phyloP scores from a whole-genome alignment of 371 early-diverging fungal species.

The Mucor plumbeus region DNA sequence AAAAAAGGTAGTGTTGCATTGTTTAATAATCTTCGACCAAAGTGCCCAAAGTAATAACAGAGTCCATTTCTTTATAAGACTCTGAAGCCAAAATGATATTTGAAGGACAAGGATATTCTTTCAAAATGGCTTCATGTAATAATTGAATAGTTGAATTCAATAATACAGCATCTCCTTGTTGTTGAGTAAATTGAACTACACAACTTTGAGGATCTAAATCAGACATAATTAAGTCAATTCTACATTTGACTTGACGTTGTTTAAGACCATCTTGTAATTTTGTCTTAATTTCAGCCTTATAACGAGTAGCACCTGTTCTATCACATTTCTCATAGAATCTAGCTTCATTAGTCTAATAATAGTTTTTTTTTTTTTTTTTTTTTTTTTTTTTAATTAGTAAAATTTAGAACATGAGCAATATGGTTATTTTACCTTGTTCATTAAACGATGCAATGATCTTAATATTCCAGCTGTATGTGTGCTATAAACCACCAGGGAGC shows the following conservation, averaged over 20 bases:
- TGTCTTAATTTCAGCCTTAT: constrained; percentile 49
- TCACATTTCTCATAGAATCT: constrained; percentile 50
- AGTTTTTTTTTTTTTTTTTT: too few relatives aligned
- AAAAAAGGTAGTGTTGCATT: neutral
- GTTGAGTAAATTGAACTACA: constrained; percentile 49
- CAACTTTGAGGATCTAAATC: constrained; percentile 29
- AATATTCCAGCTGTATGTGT: constrained; percentile 35
- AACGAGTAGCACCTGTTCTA: constrained; percentile 38
- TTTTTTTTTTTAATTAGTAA: neutral
- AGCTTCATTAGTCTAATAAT: constrained; percentile 31
- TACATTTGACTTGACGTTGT: constrained; percentile 49
- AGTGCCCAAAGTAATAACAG: constrained; percentile 23
- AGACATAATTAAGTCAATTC: constrained; percentile 44
- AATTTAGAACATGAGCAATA: neutral
- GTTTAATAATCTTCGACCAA: constrained; percentile 21
- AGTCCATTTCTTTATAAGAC: constrained; percentile 21
- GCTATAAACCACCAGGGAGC: constrained; percentile 41
- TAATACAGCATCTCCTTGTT: constrained; percentile 40
- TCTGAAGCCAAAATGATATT: constrained; percentile 17
- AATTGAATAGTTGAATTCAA: constrained; percentile 28
- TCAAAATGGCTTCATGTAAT: constrained; percentile 22
- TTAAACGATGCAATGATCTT: constrained; percentile 33
- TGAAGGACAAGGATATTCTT: constrained; percentile 29
- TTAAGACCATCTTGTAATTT: constrained; percentile 29
- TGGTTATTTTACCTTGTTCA: constrained; percentile 34